Percentiles rank a stretch among this genome's conserved stretches.
phyloP scores from a whole-genome alignment of 2,329 filamentous ascomycete species.

The Cyphellophora europaea region DNA sequence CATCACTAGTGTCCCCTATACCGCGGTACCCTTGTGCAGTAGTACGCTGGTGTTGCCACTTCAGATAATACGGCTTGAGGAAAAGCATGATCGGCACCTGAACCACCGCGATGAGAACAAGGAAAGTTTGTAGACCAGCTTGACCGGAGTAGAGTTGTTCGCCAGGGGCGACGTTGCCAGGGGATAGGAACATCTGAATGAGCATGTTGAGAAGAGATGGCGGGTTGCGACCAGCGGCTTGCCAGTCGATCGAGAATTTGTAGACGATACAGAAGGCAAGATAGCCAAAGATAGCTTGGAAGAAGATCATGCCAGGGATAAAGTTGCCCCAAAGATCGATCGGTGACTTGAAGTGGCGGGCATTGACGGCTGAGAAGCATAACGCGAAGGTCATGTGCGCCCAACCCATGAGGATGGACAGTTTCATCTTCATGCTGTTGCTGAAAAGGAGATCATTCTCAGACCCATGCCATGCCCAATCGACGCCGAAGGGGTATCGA shows the following conservation, averaged over 20 bases:
- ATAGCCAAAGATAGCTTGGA: slow-evolving; percentile 98
- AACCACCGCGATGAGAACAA: slow-evolving; percentile 71
- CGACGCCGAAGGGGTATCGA: slow-evolving; percentile 89
- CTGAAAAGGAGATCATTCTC: slow-evolving; percentile 92
- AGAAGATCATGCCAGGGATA: slow-evolving; percentile 96
- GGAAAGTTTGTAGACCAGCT: slow-evolving; percentile 60
- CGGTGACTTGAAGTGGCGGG: slow-evolving; percentile 84
- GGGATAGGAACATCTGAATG: slow-evolving; percentile 97
- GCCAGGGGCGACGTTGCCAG: slow-evolving; percentile 58
- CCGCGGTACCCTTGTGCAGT: slow-evolving; percentile 84
- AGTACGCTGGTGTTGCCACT: slow-evolving; percentile 85
- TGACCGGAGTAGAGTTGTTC: slow-evolving; percentile 73
- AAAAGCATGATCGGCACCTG: slow-evolving; percentile 90
- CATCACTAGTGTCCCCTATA: slow-evolving; percentile 70
- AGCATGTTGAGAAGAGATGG: slow-evolving; percentile 96
- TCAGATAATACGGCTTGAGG: slow-evolving; percentile 90
- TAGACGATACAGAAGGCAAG: slow-evolving; percentile 88
- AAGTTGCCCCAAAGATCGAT: slow-evolving; percentile 98
- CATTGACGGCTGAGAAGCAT: slow-evolving; percentile 86
- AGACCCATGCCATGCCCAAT: slow-evolving; percentile 92
- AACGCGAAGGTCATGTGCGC: slow-evolving; percentile 90
- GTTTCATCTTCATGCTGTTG: slow-evolving; percentile 99
- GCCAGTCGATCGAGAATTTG: slow-evolving; percentile 94
- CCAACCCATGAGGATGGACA: slow-evolving; percentile 96
- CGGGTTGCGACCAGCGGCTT: slow-evolving; percentile 54